phyloP scores from a whole-genome alignment of 1,284 basidiomycete species.

The Austropuccinia psidii region DNA sequence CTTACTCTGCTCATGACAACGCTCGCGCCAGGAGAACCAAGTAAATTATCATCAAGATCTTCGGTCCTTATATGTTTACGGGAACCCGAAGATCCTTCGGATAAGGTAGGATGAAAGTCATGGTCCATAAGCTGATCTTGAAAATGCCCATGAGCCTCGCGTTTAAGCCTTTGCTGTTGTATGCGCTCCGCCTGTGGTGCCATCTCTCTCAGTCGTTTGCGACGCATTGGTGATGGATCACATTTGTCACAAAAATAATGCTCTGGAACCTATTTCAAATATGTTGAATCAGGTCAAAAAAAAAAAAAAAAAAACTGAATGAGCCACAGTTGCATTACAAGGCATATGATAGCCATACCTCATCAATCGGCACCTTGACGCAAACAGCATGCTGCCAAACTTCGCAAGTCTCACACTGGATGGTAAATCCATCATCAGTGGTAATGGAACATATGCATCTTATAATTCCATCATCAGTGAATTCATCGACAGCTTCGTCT shows the following conservation, averaged over 20 bases:
- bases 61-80: neutral
- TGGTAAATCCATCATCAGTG: slow-evolving; percentile 82
- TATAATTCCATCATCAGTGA: slow-evolving; percentile 38
- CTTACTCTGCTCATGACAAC: slow-evolving; percentile 28
- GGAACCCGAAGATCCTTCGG: neutral
- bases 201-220: slow-evolving; percentile 27
- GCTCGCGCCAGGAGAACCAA: slow-evolving; percentile 12
- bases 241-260: slow-evolving; percentile 51
- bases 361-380: slow-evolving; percentile 59
- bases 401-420: slow-evolving; percentile 79
- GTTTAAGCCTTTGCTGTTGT: slow-evolving; percentile 27
- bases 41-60: neutral
- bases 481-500: slow-evolving; percentile 1
- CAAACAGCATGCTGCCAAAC: slow-evolving; percentile 88
- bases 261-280: slow-evolving; percentile 58
- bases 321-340: neutral
- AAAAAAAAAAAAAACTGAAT: slow-evolving; percentile 37
- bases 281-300: neutral
- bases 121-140: neutral
- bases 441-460: slow-evolving; percentile 63
- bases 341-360: slow-evolving; percentile 44
- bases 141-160: slow-evolving; percentile 22
- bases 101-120: neutral
- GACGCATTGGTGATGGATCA: slow-evolving; percentile 39
- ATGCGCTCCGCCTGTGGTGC: slow-evolving; percentile 23